These are phyloP conservation scores for Ramichloridium luteum DNA, from an alignment of 2,329 filamentous ascomycete species.

Conservation along the genomic window DNA sequence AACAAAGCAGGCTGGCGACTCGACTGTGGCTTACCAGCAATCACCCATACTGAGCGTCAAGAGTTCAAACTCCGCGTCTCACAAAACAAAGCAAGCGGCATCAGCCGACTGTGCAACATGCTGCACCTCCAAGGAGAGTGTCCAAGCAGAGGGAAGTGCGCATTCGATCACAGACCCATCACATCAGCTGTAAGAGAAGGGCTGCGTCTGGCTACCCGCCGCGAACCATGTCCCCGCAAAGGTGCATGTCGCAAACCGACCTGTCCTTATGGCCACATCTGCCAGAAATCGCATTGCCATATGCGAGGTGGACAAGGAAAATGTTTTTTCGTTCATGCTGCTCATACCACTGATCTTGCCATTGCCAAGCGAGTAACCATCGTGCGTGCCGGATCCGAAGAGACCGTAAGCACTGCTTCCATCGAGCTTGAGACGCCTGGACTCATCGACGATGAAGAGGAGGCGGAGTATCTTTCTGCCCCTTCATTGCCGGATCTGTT, in stretches of 20 bases:
- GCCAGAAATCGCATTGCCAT: constrained; percentile 26
- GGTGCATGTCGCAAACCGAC: constrained; percentile 31
- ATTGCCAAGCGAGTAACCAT: too few relatives aligned
- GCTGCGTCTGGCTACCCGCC: constrained; percentile 34
- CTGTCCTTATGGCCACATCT: constrained; percentile 38
- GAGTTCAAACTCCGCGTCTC: constrained; percentile 29
- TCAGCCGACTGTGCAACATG: constrained; percentile 41
- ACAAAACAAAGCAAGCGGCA: constrained; percentile 31
- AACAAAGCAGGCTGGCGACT: constrained; percentile 38
- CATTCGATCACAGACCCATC: constrained; percentile 37
- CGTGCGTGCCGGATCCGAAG: too few relatives aligned
- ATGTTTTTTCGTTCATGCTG: too few relatives aligned
- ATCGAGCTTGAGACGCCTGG: too few relatives aligned
- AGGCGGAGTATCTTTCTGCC: too few relatives aligned
- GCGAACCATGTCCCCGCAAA: constrained; percentile 31
- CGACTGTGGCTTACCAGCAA: constrained; percentile 31
- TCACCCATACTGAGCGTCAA: constrained; percentile 27
- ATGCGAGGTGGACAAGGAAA: too few relatives aligned
- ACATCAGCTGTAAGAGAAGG: constrained; percentile 29
- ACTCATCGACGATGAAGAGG: too few relatives aligned
- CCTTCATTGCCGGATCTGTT: too few relatives aligned
- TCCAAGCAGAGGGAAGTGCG: constrained; percentile 26
- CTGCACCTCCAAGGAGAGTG: constrained; percentile 30
- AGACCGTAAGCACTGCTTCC: too few relatives aligned
- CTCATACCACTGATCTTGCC: too few relatives aligned